These are phyloP conservation scores for Scleroderma citrinum DNA, from an alignment of 768 basidiomycete genomes.

Conservation along the genomic window DNA sequence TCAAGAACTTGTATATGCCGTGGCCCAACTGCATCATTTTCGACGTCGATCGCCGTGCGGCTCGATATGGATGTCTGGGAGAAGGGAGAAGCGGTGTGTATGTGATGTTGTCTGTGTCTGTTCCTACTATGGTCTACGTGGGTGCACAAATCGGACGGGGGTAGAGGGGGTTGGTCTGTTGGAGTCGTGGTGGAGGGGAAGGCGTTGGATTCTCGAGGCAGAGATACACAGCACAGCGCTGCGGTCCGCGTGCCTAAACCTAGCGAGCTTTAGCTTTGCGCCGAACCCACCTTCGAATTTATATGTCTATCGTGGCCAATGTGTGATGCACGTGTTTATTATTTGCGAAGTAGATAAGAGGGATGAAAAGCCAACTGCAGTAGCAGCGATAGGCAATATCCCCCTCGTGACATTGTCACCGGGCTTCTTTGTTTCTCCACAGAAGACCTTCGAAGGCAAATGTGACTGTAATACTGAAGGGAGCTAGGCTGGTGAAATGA, in stretches of 20 bases:
- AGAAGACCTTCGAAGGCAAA: background rate
- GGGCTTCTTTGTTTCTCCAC: background rate
- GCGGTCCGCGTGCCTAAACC: background rate
- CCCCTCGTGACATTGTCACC: background rate
- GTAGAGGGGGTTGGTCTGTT: background rate
- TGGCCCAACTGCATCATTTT: background rate
- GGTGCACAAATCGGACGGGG: background rate
- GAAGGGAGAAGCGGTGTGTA: background rate
- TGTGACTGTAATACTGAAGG: background rate
- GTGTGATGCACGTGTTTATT: background rate
- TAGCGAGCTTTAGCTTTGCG: background rate
- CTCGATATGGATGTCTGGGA: background rate
- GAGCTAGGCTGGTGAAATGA: too few species aligned
- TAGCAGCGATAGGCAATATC: background rate
- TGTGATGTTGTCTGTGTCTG: background rate
- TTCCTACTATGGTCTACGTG: background rate
- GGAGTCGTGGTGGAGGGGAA: background rate
- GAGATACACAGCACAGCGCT: background rate
- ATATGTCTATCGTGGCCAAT: background rate
- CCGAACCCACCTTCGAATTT: background rate
- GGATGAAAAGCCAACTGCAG: background rate
- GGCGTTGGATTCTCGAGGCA: background rate
- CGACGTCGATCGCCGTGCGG: background rate
- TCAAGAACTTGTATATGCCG: constrained; percentile 1
- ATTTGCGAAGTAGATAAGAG: background rate